Evolutionary conservation across 2,329 filamentous ascomycete species (phyloP), one percentile per base, ranked within the genome.

Genomic region (Epicoccum nigrum): DNA sequence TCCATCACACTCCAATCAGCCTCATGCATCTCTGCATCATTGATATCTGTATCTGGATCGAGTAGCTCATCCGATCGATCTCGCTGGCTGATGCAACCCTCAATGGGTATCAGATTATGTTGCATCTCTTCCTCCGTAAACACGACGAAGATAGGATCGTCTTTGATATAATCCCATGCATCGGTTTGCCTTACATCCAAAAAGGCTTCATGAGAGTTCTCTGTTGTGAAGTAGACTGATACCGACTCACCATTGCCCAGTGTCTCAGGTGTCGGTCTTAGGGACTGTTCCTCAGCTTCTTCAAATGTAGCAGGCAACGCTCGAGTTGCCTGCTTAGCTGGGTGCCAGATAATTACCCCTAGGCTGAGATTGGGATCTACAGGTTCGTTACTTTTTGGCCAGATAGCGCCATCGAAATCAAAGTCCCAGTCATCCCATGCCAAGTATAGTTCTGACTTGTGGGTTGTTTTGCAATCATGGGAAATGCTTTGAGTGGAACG

Each of bases 61-160:
- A 57, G 17, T 12, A 35, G 45, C 37, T 65, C 65, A 50, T 77
- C 72, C 2, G 67, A 67, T 4, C 71, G 68, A 50, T 76, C 67
- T 37, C 75, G 73, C 42, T 74, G 70, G 8, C 69, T 60, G 31
- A 76, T 69, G 20, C 79, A 74, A 17, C 79, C 74, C 30, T 75
- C 70, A 35, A 80, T 55, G 3, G 76, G 67, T 28, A 81, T 63
- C 11, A 78, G 56, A 21, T 65, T 62, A 19, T 55, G 40, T 5
- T 72, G 64, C 48, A 72, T 71, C n/a, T 76, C 65, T 20, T 76
- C 65, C 2, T 63, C 66, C 1, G 71, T 66, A 42, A 81, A 79
- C 4, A 77, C 71, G 5, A 73, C 68, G 55, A 82, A 83, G 13
- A 80, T 76, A 2, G 79, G 75, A 49, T 82, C 80, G 44, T 77